These are phyloP conservation scores for Physcomitrellopsis africana DNA, from an alignment of 225 moss, liverwort and hornwort species.

Conservation along the genomic window DNA sequence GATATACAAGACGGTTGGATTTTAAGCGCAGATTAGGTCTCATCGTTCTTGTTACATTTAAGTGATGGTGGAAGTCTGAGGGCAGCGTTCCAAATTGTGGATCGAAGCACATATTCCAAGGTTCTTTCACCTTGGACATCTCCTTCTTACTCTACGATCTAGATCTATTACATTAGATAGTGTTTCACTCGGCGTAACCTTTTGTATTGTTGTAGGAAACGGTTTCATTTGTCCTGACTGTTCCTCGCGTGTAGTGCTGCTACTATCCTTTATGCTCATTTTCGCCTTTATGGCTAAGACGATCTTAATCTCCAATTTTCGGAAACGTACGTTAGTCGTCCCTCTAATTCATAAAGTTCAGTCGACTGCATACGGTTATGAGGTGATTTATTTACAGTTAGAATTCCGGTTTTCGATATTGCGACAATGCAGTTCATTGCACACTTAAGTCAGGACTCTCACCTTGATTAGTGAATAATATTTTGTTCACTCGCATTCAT, in stretches of 20 bases:
- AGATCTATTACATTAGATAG: background rate
- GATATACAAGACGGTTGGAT: too few species aligned
- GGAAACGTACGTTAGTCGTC: background rate
- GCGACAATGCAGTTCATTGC: background rate
- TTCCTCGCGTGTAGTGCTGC: background rate
- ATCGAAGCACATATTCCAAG: constrained; percentile 13
- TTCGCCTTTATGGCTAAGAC: too few species aligned
- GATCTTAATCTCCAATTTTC: background rate
- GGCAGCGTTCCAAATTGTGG: constrained; percentile 2
- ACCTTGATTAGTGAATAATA: background rate
- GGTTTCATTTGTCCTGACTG: background rate
- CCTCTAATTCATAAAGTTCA: background rate
- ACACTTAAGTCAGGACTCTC: background rate
- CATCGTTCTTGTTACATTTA: background rate
- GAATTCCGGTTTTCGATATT: background rate
- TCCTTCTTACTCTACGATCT: background rate
- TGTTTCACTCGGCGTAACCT: background rate
- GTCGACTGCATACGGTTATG: background rate
- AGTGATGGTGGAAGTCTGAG: background rate
- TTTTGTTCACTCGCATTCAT: background rate
- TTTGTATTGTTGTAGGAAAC: background rate
- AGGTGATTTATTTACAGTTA: constrained; percentile 4
- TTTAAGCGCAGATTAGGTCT: background rate
- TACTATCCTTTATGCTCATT: background rate
- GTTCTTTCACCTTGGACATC: constrained; percentile 1